Conservation (phyloP, 192 early-diverging fungal species). For the Lunasporangiospora selenospora region DNA sequence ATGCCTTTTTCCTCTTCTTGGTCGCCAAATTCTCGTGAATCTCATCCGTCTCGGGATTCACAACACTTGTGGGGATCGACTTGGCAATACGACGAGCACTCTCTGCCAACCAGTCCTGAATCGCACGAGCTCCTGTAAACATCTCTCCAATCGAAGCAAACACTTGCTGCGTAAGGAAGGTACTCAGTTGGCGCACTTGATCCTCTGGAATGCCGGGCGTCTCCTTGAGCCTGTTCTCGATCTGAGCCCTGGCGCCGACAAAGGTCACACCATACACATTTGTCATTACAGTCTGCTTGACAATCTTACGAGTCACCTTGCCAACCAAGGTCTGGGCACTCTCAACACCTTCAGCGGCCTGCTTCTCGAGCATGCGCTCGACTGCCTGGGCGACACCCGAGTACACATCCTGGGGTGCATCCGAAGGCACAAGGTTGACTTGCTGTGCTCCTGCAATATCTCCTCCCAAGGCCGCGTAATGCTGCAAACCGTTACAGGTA, state of each 20-base stretch:
- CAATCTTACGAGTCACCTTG: constrained; percentile 88
- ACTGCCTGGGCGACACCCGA: constrained; percentile 85
- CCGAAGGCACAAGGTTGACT: constrained; percentile 87
- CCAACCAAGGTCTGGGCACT: constrained; percentile 70
- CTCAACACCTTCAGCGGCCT: constrained; percentile 64
- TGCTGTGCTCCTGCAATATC: constrained; percentile 86
- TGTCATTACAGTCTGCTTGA: constrained; percentile 99
- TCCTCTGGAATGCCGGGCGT: constrained; percentile 71
- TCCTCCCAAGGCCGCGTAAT: constrained; percentile 96
- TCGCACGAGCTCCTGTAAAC: constrained; percentile 87
- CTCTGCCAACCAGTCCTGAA: constrained; percentile 95
- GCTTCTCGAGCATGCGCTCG: constrained; percentile 69
- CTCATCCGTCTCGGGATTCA: constrained; percentile 51
- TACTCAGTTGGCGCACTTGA: constrained; percentile 64
- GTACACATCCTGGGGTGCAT: constrained; percentile 93
- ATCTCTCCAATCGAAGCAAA: constrained; percentile 89
- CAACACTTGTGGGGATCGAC: constrained; percentile 66
- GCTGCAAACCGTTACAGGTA: constrained; percentile 98
- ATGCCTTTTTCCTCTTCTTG: constrained; percentile 39
- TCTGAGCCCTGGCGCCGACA: constrained; percentile 90
- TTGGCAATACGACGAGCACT: constrained; percentile 83
- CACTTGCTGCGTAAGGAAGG: constrained; percentile 82
- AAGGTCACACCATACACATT: constrained; percentile 99
- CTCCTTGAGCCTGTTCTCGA: constrained; percentile 85
- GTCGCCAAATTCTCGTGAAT: constrained; percentile 22